Conservation (phyloP, 192 early-diverging fungal genomes). For the Piromyces sp. region DNA sequence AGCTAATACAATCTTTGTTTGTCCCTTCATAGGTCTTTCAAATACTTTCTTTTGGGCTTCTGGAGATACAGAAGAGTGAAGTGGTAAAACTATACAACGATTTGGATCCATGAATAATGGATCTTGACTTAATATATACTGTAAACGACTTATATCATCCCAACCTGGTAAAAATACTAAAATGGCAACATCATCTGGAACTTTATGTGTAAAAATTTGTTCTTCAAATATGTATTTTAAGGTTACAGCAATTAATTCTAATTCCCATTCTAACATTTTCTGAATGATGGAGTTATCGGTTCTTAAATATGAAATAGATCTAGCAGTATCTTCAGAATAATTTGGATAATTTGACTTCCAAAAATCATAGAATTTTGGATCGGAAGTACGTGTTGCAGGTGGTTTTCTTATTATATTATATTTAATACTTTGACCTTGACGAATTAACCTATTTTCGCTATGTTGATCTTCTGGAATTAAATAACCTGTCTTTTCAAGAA, state of each 20-base stretch:
- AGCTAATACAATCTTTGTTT: conserved; percentile 69
- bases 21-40: conserved; percentile 25
- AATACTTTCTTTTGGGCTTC: conserved; percentile 53
- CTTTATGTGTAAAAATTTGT: conserved; percentile 12
- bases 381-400: not conserved
- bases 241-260: conserved; percentile 29
- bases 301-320: not conserved
- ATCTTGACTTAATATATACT: not conserved
- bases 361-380: not conserved
- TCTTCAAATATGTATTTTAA: conserved; percentile 38
- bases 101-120: not conserved
- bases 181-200: conserved; percentile 23
- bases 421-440: not conserved
- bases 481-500: not conserved
- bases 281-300: not conserved
- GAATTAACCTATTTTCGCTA: not conserved
- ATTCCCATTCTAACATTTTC: conserved; percentile 40
- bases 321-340: not conserved
- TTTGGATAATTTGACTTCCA: not conserved
- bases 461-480: not conserved
- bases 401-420: not conserved
- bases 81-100: not conserved
- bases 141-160: not conserved
- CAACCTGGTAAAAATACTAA: conserved; percentile 52
- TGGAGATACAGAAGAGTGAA: not conserved